phyloP scores from a whole-genome alignment of 495 filamentous ascomycete species.

The Penicillium paradoxum region DNA sequence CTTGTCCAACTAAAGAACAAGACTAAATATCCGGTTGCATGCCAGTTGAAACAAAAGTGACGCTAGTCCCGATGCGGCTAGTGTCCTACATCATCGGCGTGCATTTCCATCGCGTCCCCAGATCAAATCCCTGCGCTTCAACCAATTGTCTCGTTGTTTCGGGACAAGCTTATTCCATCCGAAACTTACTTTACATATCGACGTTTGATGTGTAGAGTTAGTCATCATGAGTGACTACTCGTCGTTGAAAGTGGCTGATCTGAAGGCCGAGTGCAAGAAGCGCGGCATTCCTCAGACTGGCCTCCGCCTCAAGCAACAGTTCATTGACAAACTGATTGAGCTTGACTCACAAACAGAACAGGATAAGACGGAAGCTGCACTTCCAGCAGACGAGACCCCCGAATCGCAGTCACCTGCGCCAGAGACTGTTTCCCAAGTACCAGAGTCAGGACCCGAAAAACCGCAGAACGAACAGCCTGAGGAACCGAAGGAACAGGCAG shows the following conservation, averaged over 20 bases:
- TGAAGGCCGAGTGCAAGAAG: slow-evolving; percentile 49
- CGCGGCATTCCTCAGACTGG: slow-evolving; percentile 49
- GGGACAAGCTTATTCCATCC: not conserved
- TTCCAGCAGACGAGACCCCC: slow-evolving; percentile 5
- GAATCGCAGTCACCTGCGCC: slow-evolving; percentile 13
- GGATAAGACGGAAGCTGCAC: not conserved
- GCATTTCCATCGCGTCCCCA: slow-evolving; percentile 29
- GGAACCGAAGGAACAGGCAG: slow-evolving; percentile 2
- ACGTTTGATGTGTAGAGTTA: not conserved
- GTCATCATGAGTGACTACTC: slow-evolving; percentile 46
- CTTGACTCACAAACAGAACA: slow-evolving; percentile 30
- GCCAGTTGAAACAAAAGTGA: not conserved
- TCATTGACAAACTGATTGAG: slow-evolving; percentile 44
- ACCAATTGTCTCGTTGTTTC: not conserved
- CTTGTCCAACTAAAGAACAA: no score
- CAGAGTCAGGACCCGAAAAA: slow-evolving; percentile 13
- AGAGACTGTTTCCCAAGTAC: slow-evolving; percentile 8
- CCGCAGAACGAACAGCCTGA: slow-evolving; percentile 12
- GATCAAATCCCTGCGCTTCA: slow-evolving; percentile 15
- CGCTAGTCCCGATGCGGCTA: slow-evolving; percentile 18
- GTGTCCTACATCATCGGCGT: slow-evolving; percentile 29
- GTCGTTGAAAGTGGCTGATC: slow-evolving; percentile 49
- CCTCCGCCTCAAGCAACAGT: slow-evolving; percentile 45
- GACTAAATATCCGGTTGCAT: not conserved
- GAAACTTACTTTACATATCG: not conserved